phyloP scores from a whole-genome alignment of 306 rosid species.

The Lathyrus aphaca region DNA sequence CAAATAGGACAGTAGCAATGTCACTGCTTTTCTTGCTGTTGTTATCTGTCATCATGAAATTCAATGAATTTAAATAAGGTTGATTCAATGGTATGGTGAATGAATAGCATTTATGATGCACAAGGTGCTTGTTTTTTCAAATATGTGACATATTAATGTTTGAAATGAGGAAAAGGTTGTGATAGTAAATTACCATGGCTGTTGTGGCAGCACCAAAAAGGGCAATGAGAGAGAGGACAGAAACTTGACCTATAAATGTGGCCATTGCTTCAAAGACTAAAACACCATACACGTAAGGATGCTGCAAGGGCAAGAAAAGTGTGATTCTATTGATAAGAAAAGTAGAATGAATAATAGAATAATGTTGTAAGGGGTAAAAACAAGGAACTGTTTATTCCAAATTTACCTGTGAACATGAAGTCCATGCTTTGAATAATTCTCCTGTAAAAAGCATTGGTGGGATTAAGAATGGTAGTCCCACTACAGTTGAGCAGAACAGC shows the following conservation, averaged over 20 bases:
- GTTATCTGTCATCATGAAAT: conserved; percentile 63
- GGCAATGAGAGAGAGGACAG: conserved; percentile 93
- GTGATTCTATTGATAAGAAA: conserved; percentile 20
- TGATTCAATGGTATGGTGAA: conserved; percentile 17
- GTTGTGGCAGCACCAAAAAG: conserved; percentile 95
- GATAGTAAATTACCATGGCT: conserved; percentile 73
- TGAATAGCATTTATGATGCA: conserved; percentile 40
- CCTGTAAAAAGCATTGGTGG: conserved; percentile 98
- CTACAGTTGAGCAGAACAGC: conserved; percentile 95
- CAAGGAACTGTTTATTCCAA: conserved; percentile 24
- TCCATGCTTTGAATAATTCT: conserved; percentile 92
- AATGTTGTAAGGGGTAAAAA: neutral
- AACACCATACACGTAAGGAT: conserved; percentile 89
- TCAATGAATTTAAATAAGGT: conserved; percentile 33
- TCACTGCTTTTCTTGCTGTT: conserved; percentile 94
- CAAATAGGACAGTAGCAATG: conserved; percentile 80
- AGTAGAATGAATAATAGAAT: conserved; percentile 1
- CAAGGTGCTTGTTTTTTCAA: conserved; percentile 28
- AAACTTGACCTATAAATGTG: conserved; percentile 87
- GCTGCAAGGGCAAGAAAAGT: conserved; percentile 61
- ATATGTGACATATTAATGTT: conserved; percentile 35
- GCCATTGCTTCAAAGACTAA: conserved; percentile 94
- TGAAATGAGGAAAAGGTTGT: conserved; percentile 34
- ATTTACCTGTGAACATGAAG: conserved; percentile 83
- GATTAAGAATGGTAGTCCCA: conserved; percentile 90